These are phyloP conservation scores for Aspergillus sp. DNA, from an alignment of 2,329 filamentous ascomycete genomes.

Conservation along the genomic window DNA sequence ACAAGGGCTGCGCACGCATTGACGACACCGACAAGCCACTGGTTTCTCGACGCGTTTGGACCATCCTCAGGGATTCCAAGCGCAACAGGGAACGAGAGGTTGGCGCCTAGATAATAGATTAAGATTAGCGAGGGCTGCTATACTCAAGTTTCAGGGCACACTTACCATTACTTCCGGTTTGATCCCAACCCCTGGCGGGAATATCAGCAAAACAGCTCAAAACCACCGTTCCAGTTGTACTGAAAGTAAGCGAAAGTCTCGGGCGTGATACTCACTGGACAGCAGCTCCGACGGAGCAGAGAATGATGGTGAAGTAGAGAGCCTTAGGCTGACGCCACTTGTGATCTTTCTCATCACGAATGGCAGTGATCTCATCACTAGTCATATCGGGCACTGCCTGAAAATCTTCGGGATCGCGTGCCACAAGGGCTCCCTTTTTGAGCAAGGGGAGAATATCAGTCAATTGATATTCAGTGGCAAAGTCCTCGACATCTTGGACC, in stretches of 20 bases:
- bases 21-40: conserved; percentile 66
- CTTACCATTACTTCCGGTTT: conserved; percentile 36
- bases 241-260: background rate
- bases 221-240: background rate
- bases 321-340: conserved; percentile 53
- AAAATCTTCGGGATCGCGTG: conserved; percentile 51
- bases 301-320: conserved; percentile 54
- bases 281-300: conserved; percentile 55
- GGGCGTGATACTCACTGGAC: conserved; percentile 45
- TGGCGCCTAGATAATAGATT: conserved; percentile 47
- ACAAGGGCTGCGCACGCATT: conserved; percentile 50
- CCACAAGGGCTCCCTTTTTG: conserved; percentile 52
- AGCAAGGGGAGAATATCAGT: conserved; percentile 44
- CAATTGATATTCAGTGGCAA: conserved; percentile 45
- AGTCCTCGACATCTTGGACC: conserved; percentile 46
- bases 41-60: conserved; percentile 47
- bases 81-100: conserved; percentile 52
- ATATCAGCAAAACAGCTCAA: background rate
- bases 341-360: conserved; percentile 50
- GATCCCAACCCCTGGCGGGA: conserved; percentile 32
- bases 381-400: conserved; percentile 47
- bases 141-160: background rate
- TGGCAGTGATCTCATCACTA: conserved; percentile 43
- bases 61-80: conserved; percentile 47
- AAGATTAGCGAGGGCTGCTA: background rate